Evolutionary conservation across 2,329 filamentous ascomycete genomes (phyloP), one percentile per base, ranked within the genome.

Genomic region (Ophiostoma australiae): DNA sequence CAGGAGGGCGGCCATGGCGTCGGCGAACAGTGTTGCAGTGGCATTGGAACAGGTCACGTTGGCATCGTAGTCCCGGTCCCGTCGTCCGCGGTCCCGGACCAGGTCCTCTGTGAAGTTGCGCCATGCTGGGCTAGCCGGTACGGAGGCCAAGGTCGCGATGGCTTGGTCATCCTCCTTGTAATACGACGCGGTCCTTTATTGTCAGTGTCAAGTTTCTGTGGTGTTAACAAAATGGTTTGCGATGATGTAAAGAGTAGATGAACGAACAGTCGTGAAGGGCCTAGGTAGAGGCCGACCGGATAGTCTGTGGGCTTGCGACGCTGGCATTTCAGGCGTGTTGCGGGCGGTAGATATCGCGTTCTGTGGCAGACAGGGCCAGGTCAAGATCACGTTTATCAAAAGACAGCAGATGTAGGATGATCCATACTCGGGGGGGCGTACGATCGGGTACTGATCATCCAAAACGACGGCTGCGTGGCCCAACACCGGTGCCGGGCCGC

Each of bases 241-340:
- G 35, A 63, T 37, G 3, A 37, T 35, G 15, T 48, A 31, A 66
- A 55, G 41, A 70, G 15, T 27, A 39, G 3, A 31, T 37, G 11
- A 6, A 67, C 69, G 10, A 39, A 70, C 69, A 70, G 44, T 39
- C 33, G 69, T 67, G 69, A 41, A 31, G 69, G 69, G 27, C 69
- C 69, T 6, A 70, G 69, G 35, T 70, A 70, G 61, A 70, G 15
- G 41, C 69, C 69, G 27, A 70, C 11, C 1, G 69, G 69, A 55
- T 70, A 70, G 69, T 67, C 58, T 37, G 41, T 41, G 31, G 61
- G 61, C 17, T 31, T 27, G 61, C 61, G 69, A 55, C 17, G 61
- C 20, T 31, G 3, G 69, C 69, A 70, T 70, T 17, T 15, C 41
- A 48, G 65, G 35, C 8, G 68, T 48, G 33, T 63, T 20, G 6